phyloP scores from a whole-genome alignment of 257 asterid species.

The Leptodermis oblonga region DNA sequence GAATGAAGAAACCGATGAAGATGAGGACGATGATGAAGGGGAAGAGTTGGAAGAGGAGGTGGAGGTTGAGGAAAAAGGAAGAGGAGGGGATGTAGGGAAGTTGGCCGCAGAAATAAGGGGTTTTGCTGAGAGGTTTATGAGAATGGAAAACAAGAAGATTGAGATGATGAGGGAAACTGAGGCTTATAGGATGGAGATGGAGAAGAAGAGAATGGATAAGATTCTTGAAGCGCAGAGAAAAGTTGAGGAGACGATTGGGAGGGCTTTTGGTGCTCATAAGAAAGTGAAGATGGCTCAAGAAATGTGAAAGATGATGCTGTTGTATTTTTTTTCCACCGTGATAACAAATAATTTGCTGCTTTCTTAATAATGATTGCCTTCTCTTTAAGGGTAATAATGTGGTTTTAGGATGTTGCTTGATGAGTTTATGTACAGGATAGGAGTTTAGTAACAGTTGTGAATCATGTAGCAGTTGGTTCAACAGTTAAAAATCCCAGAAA shows the following conservation, averaged over 20 bases:
- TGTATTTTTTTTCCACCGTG: not conserved
- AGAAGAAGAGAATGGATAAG: conserved; percentile 85
- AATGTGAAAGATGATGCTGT: conserved; percentile 27
- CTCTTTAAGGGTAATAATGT: not conserved
- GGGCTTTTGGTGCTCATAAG: conserved; percentile 57
- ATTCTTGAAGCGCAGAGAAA: conserved; percentile 69
- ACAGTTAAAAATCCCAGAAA: not conserved
- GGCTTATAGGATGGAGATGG: conserved; percentile 72
- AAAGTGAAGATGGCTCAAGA: conserved; percentile 47
- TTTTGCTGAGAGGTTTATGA: conserved; percentile 72
- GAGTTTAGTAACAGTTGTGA: conserved; percentile 2
- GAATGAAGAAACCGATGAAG: conserved; percentile 32
- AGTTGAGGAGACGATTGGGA: conserved; percentile 56
- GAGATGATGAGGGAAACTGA: conserved; percentile 75
- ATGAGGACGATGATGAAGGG: conserved; percentile 21
- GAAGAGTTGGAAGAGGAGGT: conserved; percentile 30
- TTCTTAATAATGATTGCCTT: not conserved
- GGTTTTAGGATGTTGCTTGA: not conserved
- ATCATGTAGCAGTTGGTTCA: not conserved
- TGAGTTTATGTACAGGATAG: conserved; percentile 11
- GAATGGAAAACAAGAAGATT: conserved; percentile 72
- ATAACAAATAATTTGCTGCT: not conserved
- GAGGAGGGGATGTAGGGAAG: conserved; percentile 31
- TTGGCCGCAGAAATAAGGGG: conserved; percentile 69
- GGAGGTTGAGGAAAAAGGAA: conserved; percentile 29